Evolutionary conservation across 257 asterid genomes (phyloP), one percentile per base, ranked within the genome.

Genomic region (Capsicum pubescens): DNA sequence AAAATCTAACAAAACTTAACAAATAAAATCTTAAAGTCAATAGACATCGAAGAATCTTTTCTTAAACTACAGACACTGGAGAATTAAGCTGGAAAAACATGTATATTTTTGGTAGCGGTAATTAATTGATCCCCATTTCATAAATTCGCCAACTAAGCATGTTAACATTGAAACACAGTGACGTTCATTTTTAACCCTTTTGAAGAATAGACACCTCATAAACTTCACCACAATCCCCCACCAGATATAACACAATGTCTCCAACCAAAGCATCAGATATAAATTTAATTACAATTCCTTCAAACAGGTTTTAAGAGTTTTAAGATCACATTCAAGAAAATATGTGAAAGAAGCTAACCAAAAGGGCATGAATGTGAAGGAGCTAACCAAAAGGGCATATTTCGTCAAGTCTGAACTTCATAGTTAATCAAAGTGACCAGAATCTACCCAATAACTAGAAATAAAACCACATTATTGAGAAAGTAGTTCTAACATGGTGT

Each of bases 231-330:
- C 15, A 39, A 79, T 48, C 7, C 70, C 71, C 71, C 12, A 64
- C 74, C 68, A 63, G 64, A 68, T 42, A 68, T 10, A 57, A 80
- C 83, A 17, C 39, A 11, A 17, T 39, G 57, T 13, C 83, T 80
- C 71, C 83, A 48, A 80, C 71, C 66, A 80, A 80, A 79, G 50
- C 61, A 36, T 3, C 83, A 44, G 21, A 58, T 26, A 56, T 59
- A 81, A 55, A 55, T n/a, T 56, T 56, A 19, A 6, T 56, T 15
- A 56, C 61, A 56, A 15, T 56, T 56, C 61, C 61, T 14, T 56
- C 8, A 14, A 56, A 15, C 61, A 56, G 61, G 32, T 26, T 26
- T 26, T 26, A 26, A 26, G 32, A 26, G 61, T 56, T 56, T 56
- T 56, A 56, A 56, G 61, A 15, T 55, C 59, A 55, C 15, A 55